Percentiles rank a stretch among this genome's conserved stretches.
Evolutionary conservation across 148 eudicot species (phyloP).

Genomic region (Polygonum aviculare): DNA sequence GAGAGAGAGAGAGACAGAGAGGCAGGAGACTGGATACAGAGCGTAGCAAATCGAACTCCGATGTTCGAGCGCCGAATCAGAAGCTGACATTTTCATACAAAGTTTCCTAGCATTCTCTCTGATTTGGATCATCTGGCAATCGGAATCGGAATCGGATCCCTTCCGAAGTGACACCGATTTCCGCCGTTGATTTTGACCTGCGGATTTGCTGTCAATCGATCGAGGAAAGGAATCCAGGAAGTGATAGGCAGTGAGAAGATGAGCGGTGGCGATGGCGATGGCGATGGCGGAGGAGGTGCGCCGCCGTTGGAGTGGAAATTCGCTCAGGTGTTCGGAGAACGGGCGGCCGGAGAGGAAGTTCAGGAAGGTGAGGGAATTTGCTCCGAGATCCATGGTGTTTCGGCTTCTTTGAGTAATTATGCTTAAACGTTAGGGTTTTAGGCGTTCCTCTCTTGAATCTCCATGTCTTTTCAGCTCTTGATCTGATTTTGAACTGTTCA

Average conservation of each 20-base stretch:
- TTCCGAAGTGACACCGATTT: conserved; percentile 16
- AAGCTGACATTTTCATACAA: conserved; percentile 24
- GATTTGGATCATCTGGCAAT: conserved; percentile 10
- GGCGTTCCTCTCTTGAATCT: conserved; percentile 14
- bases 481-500: background rate
- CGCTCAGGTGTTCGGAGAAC: conserved; percentile 90
- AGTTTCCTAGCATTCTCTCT: conserved; percentile 7
- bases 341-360: conserved; percentile 88
- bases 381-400: conserved; percentile 8
- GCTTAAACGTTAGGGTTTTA: conserved; percentile 14
- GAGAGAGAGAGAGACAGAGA: conserved; percentile 9
- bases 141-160: conserved; percentile 5
- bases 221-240: conserved; percentile 8
- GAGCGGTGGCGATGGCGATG: conserved; percentile 51
- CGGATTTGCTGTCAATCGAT: conserved; percentile 13
- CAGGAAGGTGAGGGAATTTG: conserved; percentile 64
- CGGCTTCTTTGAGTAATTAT: background rate
- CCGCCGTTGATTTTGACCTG: conserved; percentile 7
- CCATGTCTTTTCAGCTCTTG: background rate
- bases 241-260: conserved; percentile 30
- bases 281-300: conserved; percentile 31
- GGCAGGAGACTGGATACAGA: conserved; percentile 3
- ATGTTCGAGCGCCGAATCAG: conserved; percentile 25
- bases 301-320: conserved; percentile 81
- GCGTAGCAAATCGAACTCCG: conserved; percentile 26